A percentile compares a stretch with the other conserved stretches of the same genome.
Evolutionary conservation across 2,329 filamentous ascomycete species (phyloP).

Genomic region (Zasmidium cellare): DNA sequence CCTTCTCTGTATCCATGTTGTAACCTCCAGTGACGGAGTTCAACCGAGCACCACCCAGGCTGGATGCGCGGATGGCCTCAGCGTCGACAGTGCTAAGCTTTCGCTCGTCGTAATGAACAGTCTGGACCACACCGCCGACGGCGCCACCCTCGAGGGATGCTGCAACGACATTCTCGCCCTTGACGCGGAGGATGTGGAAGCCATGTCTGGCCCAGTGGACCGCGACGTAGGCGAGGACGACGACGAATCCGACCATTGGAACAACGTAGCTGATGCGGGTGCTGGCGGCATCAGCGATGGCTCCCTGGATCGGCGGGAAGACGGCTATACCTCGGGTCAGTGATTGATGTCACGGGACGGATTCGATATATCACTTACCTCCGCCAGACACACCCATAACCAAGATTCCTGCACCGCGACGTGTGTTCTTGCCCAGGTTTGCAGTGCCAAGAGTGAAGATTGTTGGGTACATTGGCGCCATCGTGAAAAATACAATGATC

Average conservation of each 20-base stretch:
- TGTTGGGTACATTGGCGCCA: slow-evolving; percentile 40
- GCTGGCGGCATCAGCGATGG: slow-evolving; percentile 40
- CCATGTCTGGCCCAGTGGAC: slow-evolving; percentile 36
- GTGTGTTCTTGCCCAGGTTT: slow-evolving; percentile 41
- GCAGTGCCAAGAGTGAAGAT: slow-evolving; percentile 43
- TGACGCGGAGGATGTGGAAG: slow-evolving; percentile 34
- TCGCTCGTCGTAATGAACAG: slow-evolving; percentile 37
- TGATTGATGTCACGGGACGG: neutral
- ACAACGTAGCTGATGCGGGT: slow-evolving; percentile 48
- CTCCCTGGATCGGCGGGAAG: slow-evolving; percentile 23
- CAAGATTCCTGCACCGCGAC: slow-evolving; percentile 42
- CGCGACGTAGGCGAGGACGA: slow-evolving; percentile 38
- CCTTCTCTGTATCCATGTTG: slow-evolving; percentile 11
- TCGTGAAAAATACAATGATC: slow-evolving; percentile 41
- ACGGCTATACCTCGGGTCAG: neutral
- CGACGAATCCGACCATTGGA: slow-evolving; percentile 45
- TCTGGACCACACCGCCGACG: slow-evolving; percentile 34
- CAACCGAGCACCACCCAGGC: slow-evolving; percentile 27
- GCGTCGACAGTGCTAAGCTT: slow-evolving; percentile 28
- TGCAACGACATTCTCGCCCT: slow-evolving; percentile 33
- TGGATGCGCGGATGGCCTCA: slow-evolving; percentile 28
- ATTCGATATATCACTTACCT: neutral
- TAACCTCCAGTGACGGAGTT: slow-evolving; percentile 31
- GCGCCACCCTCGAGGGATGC: slow-evolving; percentile 33
- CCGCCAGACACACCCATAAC: slow-evolving; percentile 40